Percentiles rank a stretch among this genome's conserved stretches.
Evolutionary conservation across 306 rosid species (phyloP).

Genomic region (Bauhinia variegata): DNA sequence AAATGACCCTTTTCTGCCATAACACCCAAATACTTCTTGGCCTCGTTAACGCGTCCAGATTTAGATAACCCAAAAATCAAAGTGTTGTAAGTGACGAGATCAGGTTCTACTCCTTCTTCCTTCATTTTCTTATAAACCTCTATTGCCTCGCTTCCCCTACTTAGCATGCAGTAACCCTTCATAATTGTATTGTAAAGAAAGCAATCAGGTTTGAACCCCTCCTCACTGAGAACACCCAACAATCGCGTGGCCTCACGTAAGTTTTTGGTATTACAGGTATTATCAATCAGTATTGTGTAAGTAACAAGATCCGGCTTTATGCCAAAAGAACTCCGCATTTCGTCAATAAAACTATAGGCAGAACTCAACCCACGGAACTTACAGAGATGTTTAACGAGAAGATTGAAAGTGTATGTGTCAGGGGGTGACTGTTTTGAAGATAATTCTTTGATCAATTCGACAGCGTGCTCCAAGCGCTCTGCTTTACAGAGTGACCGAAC

Average conservation of each 20-base stretch:
- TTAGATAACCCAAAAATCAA: conserved; percentile 79
- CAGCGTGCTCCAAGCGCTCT: conserved; percentile 60
- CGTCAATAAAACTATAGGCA: conserved; percentile 60
- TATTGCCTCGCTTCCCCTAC: conserved; percentile 72
- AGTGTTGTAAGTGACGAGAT: conserved; percentile 78
- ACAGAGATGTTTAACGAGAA: conserved; percentile 65
- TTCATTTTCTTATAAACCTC: conserved; percentile 77
- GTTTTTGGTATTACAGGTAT: conserved; percentile 73
- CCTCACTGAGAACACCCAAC: conserved; percentile 60
- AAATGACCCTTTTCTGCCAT: conserved; percentile 75
- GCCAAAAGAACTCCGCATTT: conserved; percentile 47
- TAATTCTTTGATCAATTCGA: conserved; percentile 56
- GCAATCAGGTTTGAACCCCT: conserved; percentile 86
- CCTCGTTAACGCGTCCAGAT: conserved; percentile 66
- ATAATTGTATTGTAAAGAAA: conserved; percentile 75
- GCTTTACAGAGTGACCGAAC: conserved; percentile 66
- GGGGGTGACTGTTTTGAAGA: conserved; percentile 57
- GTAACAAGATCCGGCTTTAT: conserved; percentile 81
- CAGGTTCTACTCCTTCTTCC: conserved; percentile 83
- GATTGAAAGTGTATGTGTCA: conserved; percentile 70
- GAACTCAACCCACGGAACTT: conserved; percentile 53
- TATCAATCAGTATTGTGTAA: conserved; percentile 81
- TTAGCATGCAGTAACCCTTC: conserved; percentile 82
- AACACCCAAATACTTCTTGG: conserved; percentile 63
- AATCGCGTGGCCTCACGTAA: conserved; percentile 68